Base-by-base conservation (phyloP, 768 basidiomycete genomes). In the Boletus reticuloceps region DNA sequence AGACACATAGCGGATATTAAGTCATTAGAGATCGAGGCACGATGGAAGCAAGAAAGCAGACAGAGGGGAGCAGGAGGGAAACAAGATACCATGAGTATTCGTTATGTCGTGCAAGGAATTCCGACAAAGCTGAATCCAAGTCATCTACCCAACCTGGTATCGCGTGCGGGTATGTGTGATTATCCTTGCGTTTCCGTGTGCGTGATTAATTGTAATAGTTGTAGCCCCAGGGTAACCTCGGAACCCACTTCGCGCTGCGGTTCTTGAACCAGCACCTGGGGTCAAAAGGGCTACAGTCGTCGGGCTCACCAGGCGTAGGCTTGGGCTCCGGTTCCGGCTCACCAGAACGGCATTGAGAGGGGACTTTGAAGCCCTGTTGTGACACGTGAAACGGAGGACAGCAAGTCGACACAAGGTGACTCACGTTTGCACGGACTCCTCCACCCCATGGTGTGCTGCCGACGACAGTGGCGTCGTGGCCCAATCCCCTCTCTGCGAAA, bases 361-460 rank as follows among this genome's bases (percentile, higher is more conserved):
- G 80, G n/a, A 77, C 67, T 19, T 63, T 55, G 67, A 55, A 63
- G 40, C 80, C 82, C 73, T 82, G 50, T 47, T 44, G 55, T 20
- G 8, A 2, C 25, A 7, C 5, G 31, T 64, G 12, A 65, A 27
- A 14, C 25, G 22, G 2, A 37, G 12, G 11, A 5, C 1, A 34
- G 43, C 53, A 38, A 31, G n/a, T n/a, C 4, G 29, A 31, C 4
- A 13, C 4, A 12, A n/a, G 1, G 14, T 1, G 2, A 63, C 74
- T 58, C 64, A 80, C 89, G 61, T 93, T 82, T 17, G 78, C 79
- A 58, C 94, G 81, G 50, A 91, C 74, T 55, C 94, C 94, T 81
- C 93, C 92, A 64, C 94, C 94, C 94, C 94, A 97, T 17, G 93
- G 94, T 9, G 91, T 91, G 55, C 80, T 75, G 49, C 91, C 88